Evolutionary conservation across 768 basidiomycete species (phyloP).

Genomic region (Tulasnella sp.): DNA sequence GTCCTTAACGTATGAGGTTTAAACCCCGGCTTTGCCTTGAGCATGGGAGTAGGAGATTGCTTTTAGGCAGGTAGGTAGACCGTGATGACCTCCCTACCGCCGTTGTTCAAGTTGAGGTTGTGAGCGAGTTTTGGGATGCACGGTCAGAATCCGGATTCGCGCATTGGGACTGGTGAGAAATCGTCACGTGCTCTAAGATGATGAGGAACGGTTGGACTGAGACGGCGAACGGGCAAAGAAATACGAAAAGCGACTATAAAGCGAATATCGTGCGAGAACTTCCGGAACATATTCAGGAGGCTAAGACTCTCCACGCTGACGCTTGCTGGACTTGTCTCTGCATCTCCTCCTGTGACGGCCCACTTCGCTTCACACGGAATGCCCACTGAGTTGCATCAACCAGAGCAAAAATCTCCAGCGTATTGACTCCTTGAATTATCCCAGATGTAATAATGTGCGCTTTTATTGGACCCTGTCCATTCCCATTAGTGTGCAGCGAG

Average conservation of each 20-base stretch:
- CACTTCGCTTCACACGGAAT: neutral
- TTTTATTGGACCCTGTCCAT: neutral
- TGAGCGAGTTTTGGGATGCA: neutral
- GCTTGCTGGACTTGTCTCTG: neutral
- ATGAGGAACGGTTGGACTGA: neutral
- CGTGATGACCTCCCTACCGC: neutral
- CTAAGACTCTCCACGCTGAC: neutral
- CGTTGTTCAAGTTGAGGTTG: neutral
- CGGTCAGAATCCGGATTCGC: slow-evolving; percentile 1
- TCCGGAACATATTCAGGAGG: neutral
- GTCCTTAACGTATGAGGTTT: neutral
- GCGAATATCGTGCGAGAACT: too few relatives aligned
- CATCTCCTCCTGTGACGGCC: slow-evolving; percentile 8
- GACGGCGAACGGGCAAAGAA: neutral
- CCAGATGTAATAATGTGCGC: neutral
- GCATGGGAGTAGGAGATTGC: neutral
- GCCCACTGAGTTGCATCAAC: neutral
- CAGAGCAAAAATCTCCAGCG: slow-evolving; percentile 2
- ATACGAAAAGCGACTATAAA: neutral
- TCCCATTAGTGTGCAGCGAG: neutral
- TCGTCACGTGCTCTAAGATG: neutral
- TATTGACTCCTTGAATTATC: neutral
- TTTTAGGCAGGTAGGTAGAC: neutral
- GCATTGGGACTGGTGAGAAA: neutral
- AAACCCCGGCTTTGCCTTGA: neutral